Conservation (phyloP, 2,329 filamentous ascomycete species). For the Fusarium udum region DNA sequence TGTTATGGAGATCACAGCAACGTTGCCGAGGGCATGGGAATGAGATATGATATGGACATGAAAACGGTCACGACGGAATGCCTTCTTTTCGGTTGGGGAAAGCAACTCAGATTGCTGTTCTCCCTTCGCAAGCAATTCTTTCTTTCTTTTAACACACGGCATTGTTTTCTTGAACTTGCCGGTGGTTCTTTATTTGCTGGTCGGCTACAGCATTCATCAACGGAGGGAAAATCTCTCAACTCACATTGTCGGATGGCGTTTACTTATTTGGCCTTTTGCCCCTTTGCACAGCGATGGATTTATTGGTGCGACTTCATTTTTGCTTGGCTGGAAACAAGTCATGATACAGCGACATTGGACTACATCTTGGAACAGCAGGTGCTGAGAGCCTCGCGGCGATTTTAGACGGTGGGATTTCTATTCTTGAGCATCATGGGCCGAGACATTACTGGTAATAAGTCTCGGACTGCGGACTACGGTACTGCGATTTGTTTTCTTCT, state of each 20-base stretch:
- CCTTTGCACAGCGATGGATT: slow-evolving; percentile 43
- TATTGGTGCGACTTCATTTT: slow-evolving; percentile 25
- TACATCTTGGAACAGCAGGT: slow-evolving; percentile 40
- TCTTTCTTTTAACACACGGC: slow-evolving; percentile 17
- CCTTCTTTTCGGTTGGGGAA: slow-evolving; percentile 2
- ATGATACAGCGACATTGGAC: slow-evolving; percentile 23
- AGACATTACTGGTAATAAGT: slow-evolving; percentile 18
- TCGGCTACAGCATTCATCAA: slow-evolving; percentile 19
- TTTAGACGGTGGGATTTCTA: slow-evolving; percentile 22
- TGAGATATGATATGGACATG: slow-evolving; percentile 41
- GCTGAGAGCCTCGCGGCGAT: slow-evolving; percentile 44
- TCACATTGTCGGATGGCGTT: slow-evolving; percentile 18
- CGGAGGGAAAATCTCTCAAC: slow-evolving; percentile 21
- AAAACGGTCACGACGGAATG: slow-evolving; percentile 32
- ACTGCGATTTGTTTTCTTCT: not conserved
- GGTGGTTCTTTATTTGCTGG: slow-evolving; percentile 2
- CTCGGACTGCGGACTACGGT: not conserved
- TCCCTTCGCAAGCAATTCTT: not conserved
- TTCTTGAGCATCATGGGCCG: slow-evolving; percentile 7
- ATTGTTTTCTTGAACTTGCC: not conserved
- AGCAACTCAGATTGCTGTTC: not conserved
- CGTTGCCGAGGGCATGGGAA: slow-evolving; percentile 47
- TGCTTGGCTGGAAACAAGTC: slow-evolving; percentile 27
- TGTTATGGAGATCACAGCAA: slow-evolving; percentile 35
- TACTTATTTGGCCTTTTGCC: slow-evolving; percentile 1